Evolutionary conservation across 2,329 filamentous ascomycete species (phyloP).

Genomic region (Scolecobasidium constrictum): DNA sequence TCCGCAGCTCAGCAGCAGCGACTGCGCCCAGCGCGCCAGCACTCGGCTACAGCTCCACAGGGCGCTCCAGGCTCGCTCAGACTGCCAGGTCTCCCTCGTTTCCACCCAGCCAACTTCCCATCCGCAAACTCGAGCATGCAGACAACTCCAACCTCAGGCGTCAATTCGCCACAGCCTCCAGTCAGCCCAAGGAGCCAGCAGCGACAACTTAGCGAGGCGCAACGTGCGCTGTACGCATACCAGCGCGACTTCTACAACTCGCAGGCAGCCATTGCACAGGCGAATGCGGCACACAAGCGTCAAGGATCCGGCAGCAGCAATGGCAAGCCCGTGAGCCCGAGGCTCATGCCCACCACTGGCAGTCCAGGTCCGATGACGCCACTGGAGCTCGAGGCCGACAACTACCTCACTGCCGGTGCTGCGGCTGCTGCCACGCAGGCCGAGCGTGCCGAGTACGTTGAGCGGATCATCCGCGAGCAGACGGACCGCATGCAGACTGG

Average conservation of each 20-base stretch:
- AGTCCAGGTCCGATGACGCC: conserved; percentile 43
- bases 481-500: conserved; percentile 19
- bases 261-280: conserved; percentile 14
- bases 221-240: conserved; percentile 37
- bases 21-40: conserved; percentile 4
- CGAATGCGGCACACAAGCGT: conserved; percentile 10
- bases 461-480: conserved; percentile 36
- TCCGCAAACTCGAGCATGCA: conserved; percentile 26
- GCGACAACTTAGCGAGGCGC: conserved; percentile 35
- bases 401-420: conserved; percentile 35
- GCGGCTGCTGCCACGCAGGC: conserved; percentile 12
- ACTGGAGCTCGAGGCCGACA: conserved; percentile 36
- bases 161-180: conserved; percentile 30
- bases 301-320: background rate
- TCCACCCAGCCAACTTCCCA: conserved; percentile 42
- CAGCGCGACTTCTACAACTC: conserved; percentile 29
- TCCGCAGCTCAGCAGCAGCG: conserved; percentile 1
- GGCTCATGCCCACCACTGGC: conserved; percentile 33
- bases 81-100: conserved; percentile 38
- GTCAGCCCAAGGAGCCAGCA: conserved; percentile 31
- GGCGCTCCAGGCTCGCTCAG: background rate
- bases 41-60: background rate
- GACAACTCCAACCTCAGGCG: conserved; percentile 25
- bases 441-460: conserved; percentile 29
- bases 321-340: conserved; percentile 35